Evolutionary conservation across 176 grass and related monocot species (phyloP).

Genomic region (Ensete glaucum): DNA sequence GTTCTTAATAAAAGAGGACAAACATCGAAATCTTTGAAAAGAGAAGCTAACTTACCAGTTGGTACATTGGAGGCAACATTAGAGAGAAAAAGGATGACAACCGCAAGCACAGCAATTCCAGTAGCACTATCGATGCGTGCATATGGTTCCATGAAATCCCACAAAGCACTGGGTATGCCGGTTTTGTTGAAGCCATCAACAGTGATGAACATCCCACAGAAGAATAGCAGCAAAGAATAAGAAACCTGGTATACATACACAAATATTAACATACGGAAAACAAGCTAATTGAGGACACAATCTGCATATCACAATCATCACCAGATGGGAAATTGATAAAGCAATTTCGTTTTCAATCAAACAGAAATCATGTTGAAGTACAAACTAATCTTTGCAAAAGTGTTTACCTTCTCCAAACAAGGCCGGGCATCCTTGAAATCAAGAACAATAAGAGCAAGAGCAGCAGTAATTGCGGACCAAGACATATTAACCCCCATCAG

Average conservation of each 20-base stretch:
- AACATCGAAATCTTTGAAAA: neutral
- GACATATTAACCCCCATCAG: conserved; percentile 75
- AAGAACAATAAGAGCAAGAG: conserved; percentile 78
- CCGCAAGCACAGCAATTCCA: conserved; percentile 35
- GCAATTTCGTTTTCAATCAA: too few relatives aligned
- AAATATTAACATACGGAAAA: too few relatives aligned
- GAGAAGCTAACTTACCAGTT: conserved; percentile 31
- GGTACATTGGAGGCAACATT: conserved; percentile 88
- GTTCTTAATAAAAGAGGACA: too few relatives aligned
- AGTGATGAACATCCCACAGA: conserved; percentile 59
- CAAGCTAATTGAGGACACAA: too few relatives aligned
- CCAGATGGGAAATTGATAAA: too few relatives aligned
- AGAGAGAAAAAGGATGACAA: conserved; percentile 59
- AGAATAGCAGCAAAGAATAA: conserved; percentile 34
- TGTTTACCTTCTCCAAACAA: conserved; percentile 75
- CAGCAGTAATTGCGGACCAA: conserved; percentile 86
- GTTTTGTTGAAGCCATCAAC: conserved; percentile 83
- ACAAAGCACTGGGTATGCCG: conserved; percentile 63
- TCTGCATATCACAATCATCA: too few relatives aligned
- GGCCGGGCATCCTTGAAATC: conserved; percentile 91
- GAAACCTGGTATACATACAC: conserved; percentile 7
- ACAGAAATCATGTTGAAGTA: too few relatives aligned
- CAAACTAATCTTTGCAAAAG: neutral
- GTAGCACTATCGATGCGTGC: conserved; percentile 38
- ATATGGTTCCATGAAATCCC: conserved; percentile 69